phyloP scores from a whole-genome alignment of 164 flowering plant species.

The Vitis rupestris region DNA sequence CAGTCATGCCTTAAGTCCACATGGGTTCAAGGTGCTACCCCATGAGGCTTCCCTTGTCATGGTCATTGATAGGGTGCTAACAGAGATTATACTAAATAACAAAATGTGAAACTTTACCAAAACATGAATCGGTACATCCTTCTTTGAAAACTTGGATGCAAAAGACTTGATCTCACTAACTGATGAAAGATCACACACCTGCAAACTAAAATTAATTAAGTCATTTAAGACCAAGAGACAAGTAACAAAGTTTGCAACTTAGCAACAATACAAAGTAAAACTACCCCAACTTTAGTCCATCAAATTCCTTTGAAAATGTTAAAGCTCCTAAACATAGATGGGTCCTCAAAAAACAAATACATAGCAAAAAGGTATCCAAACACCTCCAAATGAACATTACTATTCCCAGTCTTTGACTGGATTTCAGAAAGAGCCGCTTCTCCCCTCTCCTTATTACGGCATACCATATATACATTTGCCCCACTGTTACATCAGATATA shows the following conservation, averaged over 20 bases:
- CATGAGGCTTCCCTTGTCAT: too few species aligned
- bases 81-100: neutral
- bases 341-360: neutral
- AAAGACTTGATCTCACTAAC: constrained; percentile 76
- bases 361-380: constrained; percentile 1
- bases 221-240: constrained; percentile 1
- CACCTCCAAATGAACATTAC: constrained; percentile 87
- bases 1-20: too few species aligned
- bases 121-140: constrained; percentile 72
- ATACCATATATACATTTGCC: constrained; percentile 80
- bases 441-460: constrained; percentile 90
- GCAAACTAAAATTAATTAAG: constrained; percentile 25
- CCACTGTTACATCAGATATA: constrained; percentile 45
- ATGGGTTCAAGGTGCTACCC: too few species aligned
- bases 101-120: constrained; percentile 44
- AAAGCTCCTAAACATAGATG: neutral
- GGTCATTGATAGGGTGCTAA: too few species aligned
- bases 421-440: constrained; percentile 84
- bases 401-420: constrained; percentile 69
- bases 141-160: constrained; percentile 60
- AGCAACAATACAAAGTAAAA: neutral
- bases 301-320: too few species aligned
- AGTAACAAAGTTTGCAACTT: neutral
- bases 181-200: constrained; percentile 97
- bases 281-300: too few species aligned